Conservation (phyloP, 805 yeast genomes). For the Ogataea trehalophila region DNA sequence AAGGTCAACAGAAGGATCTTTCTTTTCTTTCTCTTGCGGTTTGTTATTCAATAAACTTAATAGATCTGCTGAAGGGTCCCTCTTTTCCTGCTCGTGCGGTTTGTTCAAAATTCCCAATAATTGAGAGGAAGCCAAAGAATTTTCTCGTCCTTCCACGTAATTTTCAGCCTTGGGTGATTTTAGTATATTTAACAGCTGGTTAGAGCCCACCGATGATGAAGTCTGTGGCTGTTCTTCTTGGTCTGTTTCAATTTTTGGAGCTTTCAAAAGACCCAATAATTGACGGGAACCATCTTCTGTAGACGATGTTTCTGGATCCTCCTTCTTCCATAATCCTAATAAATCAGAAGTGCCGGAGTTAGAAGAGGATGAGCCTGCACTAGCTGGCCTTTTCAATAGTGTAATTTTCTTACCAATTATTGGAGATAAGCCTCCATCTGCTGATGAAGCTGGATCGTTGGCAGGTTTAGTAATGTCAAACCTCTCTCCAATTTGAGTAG, state of each 20-base stretch:
- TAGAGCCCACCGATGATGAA: neutral
- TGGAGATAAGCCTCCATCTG: neutral
- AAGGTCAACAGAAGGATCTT: neutral
- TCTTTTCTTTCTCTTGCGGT: neutral
- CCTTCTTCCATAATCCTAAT: conserved; percentile 1
- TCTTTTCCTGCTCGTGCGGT: neutral
- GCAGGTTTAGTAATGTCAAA: neutral
- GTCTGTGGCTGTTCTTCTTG: neutral
- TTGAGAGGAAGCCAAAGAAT: neutral
- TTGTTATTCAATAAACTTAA: conserved; percentile 2
- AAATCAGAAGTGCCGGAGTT: conserved; percentile 5
- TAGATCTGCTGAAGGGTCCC: neutral
- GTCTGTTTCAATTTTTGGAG: neutral
- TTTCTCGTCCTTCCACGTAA: no score
- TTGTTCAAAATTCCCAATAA: neutral
- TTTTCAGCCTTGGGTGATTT: neutral
- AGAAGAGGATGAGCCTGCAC: neutral
- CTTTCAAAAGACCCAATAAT: conserved; percentile 11
- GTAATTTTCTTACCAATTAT: conserved; percentile 1
- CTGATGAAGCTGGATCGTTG: neutral
- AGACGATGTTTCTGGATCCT: neutral
- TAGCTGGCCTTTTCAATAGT: conserved; percentile 1
- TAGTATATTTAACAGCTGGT: conserved; percentile 1
- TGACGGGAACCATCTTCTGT: neutral
- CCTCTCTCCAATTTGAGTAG: neutral